These are phyloP conservation scores for Claviceps humidiphila DNA, from an alignment of 2,329 filamentous ascomycete species.

Conservation along the genomic window DNA sequence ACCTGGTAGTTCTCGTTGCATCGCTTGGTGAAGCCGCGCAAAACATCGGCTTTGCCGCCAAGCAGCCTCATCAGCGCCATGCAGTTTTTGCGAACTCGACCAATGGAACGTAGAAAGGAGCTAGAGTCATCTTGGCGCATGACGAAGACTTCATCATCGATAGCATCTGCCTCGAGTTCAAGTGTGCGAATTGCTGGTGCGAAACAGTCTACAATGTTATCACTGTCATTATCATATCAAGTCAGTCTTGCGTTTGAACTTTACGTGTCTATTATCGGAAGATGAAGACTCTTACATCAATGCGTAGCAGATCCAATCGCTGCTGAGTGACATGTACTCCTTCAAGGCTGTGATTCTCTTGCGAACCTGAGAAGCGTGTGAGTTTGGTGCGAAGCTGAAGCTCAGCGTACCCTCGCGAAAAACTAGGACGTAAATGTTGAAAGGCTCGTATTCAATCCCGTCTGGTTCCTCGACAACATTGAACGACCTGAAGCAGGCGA, in stretches of 20 bases:
- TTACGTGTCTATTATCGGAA: not conserved
- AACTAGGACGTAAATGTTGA: conserved; percentile 94
- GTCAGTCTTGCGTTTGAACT: not conserved
- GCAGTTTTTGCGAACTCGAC: conserved; percentile 82
- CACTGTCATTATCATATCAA: conserved; percentile 32
- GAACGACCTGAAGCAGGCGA: conserved; percentile 94
- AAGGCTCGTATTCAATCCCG: conserved; percentile 77
- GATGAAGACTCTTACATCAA: conserved; percentile 55
- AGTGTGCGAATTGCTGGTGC: conserved; percentile 78
- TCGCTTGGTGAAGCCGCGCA: conserved; percentile 93
- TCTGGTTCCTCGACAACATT: conserved; percentile 63
- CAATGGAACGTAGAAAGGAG: conserved; percentile 75
- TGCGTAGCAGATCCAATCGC: conserved; percentile 98
- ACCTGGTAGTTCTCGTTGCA: conserved; percentile 97
- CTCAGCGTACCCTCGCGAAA: conserved; percentile 91
- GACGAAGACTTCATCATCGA: conserved; percentile 92
- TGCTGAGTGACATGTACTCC: conserved; percentile 87
- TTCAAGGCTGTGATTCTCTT: conserved; percentile 85
- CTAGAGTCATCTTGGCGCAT: conserved; percentile 83
- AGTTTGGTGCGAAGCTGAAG: conserved; percentile 82
- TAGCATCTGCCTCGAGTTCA: conserved; percentile 77
- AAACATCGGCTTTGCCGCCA: conserved; percentile 95
- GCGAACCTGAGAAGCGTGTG: conserved; percentile 77
- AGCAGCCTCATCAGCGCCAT: conserved; percentile 87
- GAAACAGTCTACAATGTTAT: conserved; percentile 95